Evolutionary conservation across 768 basidiomycete genomes (phyloP).

Genomic region (Tricholoma furcatifolium): DNA sequence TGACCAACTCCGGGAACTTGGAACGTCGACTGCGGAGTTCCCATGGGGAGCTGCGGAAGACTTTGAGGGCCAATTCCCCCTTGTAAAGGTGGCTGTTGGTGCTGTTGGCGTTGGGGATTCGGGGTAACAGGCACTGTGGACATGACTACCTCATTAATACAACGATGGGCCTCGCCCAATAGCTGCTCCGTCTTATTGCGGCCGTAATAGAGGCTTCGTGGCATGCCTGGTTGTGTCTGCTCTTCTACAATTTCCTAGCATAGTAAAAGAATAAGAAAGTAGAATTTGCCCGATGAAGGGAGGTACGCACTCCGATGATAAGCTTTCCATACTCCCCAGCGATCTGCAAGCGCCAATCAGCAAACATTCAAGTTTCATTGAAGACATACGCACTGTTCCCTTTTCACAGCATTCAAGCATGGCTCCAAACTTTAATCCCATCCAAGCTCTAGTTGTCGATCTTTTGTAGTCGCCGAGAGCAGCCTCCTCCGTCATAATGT

Average conservation of each 20-base stretch:
- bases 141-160: conserved; percentile 52
- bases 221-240: conserved; percentile 75
- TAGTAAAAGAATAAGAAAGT: background rate
- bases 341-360: conserved; percentile 36
- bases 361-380: background rate
- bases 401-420: conserved; percentile 84
- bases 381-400: conserved; percentile 46
- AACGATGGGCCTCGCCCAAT: conserved; percentile 59
- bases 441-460: conserved; percentile 59
- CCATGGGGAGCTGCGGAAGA: conserved; percentile 5
- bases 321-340: conserved; percentile 55
- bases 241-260: conserved; percentile 76
- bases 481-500: conserved; percentile 83
- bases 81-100: conserved; percentile 4
- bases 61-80: background rate
- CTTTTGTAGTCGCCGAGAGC: conserved; percentile 84
- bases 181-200: conserved; percentile 61
- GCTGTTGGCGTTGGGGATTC: conserved; percentile 5
- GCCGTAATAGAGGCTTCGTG: conserved; percentile 69
- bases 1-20: conserved; percentile 7
- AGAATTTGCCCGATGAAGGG: background rate
- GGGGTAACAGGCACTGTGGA: conserved; percentile 33
- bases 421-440: conserved; percentile 87
- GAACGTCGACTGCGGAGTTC: conserved; percentile 3
- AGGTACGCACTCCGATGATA: conserved; percentile 38